Conservation (phyloP, 2,329 filamentous ascomycete species). For the Alternaria longipes region DNA sequence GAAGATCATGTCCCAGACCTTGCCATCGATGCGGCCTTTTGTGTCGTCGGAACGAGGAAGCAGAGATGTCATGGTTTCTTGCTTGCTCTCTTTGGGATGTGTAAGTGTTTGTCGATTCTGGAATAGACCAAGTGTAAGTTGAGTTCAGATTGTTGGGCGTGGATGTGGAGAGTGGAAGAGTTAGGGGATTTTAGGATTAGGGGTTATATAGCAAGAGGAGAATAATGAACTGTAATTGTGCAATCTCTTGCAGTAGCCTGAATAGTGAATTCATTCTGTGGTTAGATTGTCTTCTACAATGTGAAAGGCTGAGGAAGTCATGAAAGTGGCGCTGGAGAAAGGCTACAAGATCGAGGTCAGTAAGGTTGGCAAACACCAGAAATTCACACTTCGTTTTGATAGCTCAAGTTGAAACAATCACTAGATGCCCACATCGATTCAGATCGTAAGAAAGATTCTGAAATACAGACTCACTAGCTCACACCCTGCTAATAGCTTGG, state of each 20-base stretch:
- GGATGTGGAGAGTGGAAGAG: neutral
- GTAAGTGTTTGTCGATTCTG: no score
- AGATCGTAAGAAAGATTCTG: neutral
- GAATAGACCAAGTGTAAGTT: neutral
- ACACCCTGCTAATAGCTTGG: neutral
- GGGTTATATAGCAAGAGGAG: neutral
- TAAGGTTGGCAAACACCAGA: no score
- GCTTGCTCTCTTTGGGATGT: no score
- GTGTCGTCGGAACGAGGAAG: no score
- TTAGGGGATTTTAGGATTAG: neutral
- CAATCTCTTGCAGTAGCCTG: neutral
- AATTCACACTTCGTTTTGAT: no score
- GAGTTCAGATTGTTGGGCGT: neutral
- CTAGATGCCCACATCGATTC: neutral
- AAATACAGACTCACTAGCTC: neutral
- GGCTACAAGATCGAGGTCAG: no score
- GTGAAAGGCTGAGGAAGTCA: neutral
- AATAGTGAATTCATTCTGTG: neutral
- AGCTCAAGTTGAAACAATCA: no score
- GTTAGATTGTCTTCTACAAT: neutral
- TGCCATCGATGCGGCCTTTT: neutral
- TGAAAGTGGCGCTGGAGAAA: neutral
- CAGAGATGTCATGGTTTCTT: no score
- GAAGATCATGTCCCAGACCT: neutral
- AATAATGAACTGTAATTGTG: neutral